A percentile compares a stretch with the other conserved stretches of the same genome.
Evolutionary conservation across 495 filamentous ascomycete species (phyloP).

Genomic region (Xylaria scruposa): DNA sequence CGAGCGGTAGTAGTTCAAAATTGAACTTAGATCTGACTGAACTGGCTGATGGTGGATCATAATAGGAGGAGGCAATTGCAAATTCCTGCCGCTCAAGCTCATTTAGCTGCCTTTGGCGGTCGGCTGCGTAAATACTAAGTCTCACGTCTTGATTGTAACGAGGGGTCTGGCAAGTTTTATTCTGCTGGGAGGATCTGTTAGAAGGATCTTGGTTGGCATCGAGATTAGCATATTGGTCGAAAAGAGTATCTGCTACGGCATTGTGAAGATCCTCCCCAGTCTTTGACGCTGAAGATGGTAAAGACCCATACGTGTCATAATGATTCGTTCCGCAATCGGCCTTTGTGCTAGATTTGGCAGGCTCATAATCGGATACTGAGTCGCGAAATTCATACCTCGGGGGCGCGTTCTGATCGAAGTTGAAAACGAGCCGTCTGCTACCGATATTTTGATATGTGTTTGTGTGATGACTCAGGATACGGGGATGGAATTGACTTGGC

Average conservation of each 20-base stretch:
- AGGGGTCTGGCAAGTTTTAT: not conserved
- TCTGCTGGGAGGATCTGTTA: not conserved
- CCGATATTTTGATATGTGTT: slow-evolving; percentile 35
- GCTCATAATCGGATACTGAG: slow-evolving; percentile 30
- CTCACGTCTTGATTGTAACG: not conserved
- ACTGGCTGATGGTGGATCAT: not conserved
- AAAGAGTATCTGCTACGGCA: not conserved
- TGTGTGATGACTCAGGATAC: slow-evolving; percentile 32
- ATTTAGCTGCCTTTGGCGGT: not conserved
- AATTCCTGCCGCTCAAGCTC: slow-evolving; percentile 3
- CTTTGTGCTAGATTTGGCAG: not conserved
- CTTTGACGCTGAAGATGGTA: not conserved
- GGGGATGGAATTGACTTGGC: slow-evolving; percentile 26
- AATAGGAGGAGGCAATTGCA: slow-evolving; percentile 5
- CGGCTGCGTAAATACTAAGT: slow-evolving; percentile 16
- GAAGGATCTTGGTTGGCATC: not conserved
- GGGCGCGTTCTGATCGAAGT: slow-evolving; percentile 22
- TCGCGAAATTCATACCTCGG: slow-evolving; percentile 38
- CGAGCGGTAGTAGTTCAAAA: slow-evolving; percentile 36
- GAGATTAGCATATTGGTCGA: not conserved
- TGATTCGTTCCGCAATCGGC: not conserved
- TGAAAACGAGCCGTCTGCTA: slow-evolving; percentile 18
- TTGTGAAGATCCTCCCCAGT: not conserved
- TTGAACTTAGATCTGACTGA: slow-evolving; percentile 34
- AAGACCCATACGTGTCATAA: slow-evolving; percentile 1